phyloP scores from a whole-genome alignment of 2,329 filamentous ascomycete species.

The Penicillium sp. region DNA sequence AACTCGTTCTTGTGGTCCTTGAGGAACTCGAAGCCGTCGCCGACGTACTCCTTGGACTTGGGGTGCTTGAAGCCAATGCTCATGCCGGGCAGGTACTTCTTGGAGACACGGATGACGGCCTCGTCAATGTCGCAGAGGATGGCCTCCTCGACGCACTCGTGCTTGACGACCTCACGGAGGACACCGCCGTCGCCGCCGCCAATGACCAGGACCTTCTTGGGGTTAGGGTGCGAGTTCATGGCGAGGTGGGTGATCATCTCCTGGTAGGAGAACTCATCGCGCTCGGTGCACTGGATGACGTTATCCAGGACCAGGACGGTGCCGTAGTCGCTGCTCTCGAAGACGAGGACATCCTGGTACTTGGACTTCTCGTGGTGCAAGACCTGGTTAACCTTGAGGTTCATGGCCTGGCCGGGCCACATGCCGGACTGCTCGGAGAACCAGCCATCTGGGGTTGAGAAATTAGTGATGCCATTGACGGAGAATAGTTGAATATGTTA shows the following conservation, averaged over 20 bases:
- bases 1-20: slow-evolving; percentile 96
- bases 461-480: not conserved
- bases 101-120: slow-evolving; percentile 97
- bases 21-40: slow-evolving; percentile 98
- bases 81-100: slow-evolving; percentile 97
- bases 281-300: slow-evolving; percentile 98
- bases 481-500: not conserved
- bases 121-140: slow-evolving; percentile 98
- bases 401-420: slow-evolving; percentile 99
- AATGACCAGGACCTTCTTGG: slow-evolving; percentile 98
- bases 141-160: slow-evolving; percentile 94
- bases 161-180: slow-evolving; percentile 98
- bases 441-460: slow-evolving; percentile 79
- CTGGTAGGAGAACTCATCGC: slow-evolving; percentile 99
- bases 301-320: slow-evolving; percentile 97
- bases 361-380: slow-evolving; percentile 98
- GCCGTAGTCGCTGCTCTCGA: slow-evolving; percentile 96
- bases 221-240: slow-evolving; percentile 97
- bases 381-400: slow-evolving; percentile 94
- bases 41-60: slow-evolving; percentile 88
- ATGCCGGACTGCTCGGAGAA: slow-evolving; percentile 98
- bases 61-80: slow-evolving; percentile 89
- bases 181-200: slow-evolving; percentile 97
- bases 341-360: slow-evolving; percentile 99
- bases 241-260: slow-evolving; percentile 99